Conservation (phyloP, 2,329 filamentous ascomycete species). For the Podosphaera fusca region DNA sequence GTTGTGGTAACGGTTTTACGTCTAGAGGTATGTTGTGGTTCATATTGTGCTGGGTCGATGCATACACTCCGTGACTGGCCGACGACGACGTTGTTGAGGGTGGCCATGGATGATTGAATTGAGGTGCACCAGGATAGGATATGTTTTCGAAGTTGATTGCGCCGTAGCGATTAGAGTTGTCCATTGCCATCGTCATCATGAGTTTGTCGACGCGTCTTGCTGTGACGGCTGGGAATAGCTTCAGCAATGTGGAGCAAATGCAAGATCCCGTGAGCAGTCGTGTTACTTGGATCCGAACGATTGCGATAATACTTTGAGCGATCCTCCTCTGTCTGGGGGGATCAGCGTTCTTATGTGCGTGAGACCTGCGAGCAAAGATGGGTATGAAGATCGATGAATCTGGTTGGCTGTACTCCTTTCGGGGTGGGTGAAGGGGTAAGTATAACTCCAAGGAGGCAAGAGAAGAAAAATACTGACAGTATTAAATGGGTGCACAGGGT, state of each 20-base stretch:
- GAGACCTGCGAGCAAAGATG: not conserved
- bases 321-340: not conserved
- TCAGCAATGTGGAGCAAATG: slow-evolving; percentile 13
- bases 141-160: slow-evolving; percentile 51
- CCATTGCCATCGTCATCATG: slow-evolving; percentile 82
- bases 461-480: not conserved
- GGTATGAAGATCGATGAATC: not conserved
- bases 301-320: not conserved
- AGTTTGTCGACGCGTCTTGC: not conserved
- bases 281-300: slow-evolving; percentile 5
- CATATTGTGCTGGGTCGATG: slow-evolving; percentile 30
- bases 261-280: slow-evolving; percentile 13
- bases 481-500: not conserved
- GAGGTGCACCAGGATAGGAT: slow-evolving; percentile 40
- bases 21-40: slow-evolving; percentile 34
- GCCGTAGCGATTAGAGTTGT: slow-evolving; percentile 66
- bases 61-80: slow-evolving; percentile 34
- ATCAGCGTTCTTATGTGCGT: slow-evolving; percentile 2
- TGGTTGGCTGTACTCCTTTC: not conserved
- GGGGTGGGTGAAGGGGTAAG: not conserved
- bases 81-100: slow-evolving; percentile 28
- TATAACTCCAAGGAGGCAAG: not conserved
- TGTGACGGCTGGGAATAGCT: slow-evolving; percentile 5
- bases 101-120: slow-evolving; percentile 81
- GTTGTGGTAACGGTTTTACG: slow-evolving; percentile 29